phyloP scores from a whole-genome alignment of 2,329 filamentous ascomycete species.

The Zymoseptoria pseudotritici region DNA sequence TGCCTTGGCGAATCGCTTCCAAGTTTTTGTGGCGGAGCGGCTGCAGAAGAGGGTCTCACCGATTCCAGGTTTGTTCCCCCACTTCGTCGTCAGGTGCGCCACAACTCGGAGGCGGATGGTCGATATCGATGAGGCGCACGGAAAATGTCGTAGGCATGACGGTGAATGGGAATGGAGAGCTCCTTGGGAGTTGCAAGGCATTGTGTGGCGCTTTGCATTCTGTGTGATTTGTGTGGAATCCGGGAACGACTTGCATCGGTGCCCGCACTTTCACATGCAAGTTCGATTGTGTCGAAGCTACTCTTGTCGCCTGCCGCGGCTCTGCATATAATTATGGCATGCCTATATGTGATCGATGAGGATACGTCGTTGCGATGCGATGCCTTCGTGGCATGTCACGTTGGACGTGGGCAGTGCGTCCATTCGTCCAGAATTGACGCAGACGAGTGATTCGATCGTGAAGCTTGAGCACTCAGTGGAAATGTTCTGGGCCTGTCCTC shows the following conservation, averaged over 20 bases:
- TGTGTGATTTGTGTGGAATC: too few species aligned
- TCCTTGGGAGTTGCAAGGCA: neutral
- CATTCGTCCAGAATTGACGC: too few species aligned
- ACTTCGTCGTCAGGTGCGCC: neutral
- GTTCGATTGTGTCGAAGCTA: neutral
- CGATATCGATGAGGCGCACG: neutral
- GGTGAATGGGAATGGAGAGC: neutral
- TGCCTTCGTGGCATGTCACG: too few species aligned
- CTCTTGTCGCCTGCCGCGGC: neutral
- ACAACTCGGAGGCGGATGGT: neutral
- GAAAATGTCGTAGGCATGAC: neutral
- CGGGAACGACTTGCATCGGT: neutral
- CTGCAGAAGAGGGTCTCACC: neutral
- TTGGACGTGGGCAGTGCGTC: too few species aligned
- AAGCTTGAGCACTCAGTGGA: too few species aligned
- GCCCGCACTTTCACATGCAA: neutral
- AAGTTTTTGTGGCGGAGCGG: neutral
- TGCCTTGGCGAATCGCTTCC: neutral
- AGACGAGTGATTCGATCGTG: too few species aligned
- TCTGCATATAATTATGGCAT: neutral
- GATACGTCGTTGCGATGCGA: too few species aligned
- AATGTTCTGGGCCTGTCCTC: too few species aligned
- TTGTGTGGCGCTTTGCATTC: neutral
- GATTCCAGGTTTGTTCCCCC: neutral
- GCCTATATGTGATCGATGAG: neutral